phyloP scores from a whole-genome alignment of 306 rosid species.

The Cotoneaster glaucophyllus region DNA sequence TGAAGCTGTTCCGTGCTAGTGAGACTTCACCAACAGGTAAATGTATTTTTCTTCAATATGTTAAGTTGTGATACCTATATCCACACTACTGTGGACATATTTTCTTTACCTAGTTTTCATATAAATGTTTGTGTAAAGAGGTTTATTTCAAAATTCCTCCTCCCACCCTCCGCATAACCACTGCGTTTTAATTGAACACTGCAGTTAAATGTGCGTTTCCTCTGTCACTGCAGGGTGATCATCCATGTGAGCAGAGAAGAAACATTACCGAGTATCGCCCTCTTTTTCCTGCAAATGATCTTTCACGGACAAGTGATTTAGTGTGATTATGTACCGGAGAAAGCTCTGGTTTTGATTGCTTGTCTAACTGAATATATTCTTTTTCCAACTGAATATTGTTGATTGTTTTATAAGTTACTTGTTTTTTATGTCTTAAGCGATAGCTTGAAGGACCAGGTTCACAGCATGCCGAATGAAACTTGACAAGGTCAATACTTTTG shows the following conservation, averaged over 20 bases:
- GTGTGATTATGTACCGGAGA: neutral
- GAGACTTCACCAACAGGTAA: neutral
- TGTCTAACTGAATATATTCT: constrained; percentile 3
- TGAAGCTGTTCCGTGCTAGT: no score
- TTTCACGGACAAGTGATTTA: constrained; percentile 48
- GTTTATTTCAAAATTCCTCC: neutral
- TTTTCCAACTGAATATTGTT: neutral
- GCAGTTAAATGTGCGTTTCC: constrained; percentile 5
- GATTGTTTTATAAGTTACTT: neutral
- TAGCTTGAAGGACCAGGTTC: no score
- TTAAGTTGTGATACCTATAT: neutral
- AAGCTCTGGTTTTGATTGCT: constrained; percentile 11
- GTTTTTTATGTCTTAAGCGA: no score
- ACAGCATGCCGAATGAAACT: no score
- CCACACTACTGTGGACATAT: neutral
- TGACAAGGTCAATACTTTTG: no score
- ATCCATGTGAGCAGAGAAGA: constrained; percentile 91
- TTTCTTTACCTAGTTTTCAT: no score
- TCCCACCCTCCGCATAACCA: neutral
- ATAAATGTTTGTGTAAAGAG: no score
- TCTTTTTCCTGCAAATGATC: constrained; percentile 85
- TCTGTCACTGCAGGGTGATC: constrained; percentile 50
- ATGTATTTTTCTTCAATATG: neutral
- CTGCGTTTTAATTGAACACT: neutral
- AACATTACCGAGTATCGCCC: constrained; percentile 54